Evolutionary conservation across 2,329 filamentous ascomycete genomes (phyloP).

Genomic region (Penicillium aurantiogriseum): DNA sequence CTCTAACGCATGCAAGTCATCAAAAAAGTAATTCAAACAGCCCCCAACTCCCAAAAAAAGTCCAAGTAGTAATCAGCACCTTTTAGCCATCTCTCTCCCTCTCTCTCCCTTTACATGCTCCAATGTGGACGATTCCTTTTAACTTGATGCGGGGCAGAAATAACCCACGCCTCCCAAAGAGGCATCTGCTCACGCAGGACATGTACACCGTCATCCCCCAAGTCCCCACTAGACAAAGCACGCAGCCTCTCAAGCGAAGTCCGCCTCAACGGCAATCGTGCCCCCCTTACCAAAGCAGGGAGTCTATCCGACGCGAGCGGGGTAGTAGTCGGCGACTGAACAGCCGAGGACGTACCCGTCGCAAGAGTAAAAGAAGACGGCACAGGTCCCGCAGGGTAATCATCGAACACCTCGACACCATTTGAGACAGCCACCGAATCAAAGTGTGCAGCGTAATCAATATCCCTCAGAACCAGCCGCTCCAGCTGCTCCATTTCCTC

Average conservation of each 20-base stretch:
- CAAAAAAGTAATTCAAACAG: conserved; percentile 11
- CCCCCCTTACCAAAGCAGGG: neutral
- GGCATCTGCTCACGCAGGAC: conserved; percentile 34
- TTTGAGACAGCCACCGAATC: conserved; percentile 41
- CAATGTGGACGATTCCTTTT: conserved; percentile 7
- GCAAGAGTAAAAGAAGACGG: conserved; percentile 21
- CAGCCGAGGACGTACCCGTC: conserved; percentile 12
- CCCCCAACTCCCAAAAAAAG: conserved; percentile 12
- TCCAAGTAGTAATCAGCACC: neutral
- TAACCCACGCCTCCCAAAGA: conserved; percentile 43
- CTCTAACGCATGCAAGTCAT: neutral
- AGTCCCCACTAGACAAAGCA: conserved; percentile 30
- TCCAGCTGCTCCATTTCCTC: conserved; percentile 58
- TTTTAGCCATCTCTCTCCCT: neutral
- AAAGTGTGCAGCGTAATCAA: conserved; percentile 59
- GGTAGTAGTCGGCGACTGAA: neutral
- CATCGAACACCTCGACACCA: conserved; percentile 20
- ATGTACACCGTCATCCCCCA: conserved; percentile 38
- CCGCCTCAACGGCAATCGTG: conserved; percentile 7
- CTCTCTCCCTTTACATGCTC: neutral
- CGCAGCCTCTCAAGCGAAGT: conserved; percentile 28
- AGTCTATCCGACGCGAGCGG: neutral
- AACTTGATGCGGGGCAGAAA: conserved; percentile 22
- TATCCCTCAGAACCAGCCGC: conserved; percentile 61
- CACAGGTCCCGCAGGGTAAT: neutral